These are phyloP conservation scores for Pezicula radicicola DNA, from an alignment of 2,329 filamentous ascomycete species.

Conservation along the genomic window DNA sequence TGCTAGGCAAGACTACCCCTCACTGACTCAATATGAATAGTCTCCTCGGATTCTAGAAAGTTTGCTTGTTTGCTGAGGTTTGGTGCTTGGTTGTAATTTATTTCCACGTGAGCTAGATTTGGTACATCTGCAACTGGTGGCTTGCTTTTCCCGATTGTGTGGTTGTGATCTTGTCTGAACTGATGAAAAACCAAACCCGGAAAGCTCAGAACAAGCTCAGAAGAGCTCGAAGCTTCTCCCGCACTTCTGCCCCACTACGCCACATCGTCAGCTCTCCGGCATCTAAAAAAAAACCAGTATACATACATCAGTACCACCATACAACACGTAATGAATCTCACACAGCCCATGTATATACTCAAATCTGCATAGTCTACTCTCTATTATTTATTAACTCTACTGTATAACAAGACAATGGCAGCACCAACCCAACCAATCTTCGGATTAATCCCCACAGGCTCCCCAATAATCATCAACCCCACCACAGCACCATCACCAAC, in stretches of 20 bases:
- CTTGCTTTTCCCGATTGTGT: no score
- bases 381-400: no score
- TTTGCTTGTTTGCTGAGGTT: background rate
- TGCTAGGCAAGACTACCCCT: no score
- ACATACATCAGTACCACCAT: no score
- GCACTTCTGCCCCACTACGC: background rate
- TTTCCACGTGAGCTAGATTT: no score
- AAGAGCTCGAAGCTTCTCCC: no score
- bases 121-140: no score
- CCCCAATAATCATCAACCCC: constrained; percentile 52
- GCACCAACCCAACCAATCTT: constrained; percentile 22
- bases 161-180: no score
- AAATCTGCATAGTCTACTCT: constrained; percentile 7
- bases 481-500: constrained; percentile 49
- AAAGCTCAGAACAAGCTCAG: no score
- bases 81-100: background rate
- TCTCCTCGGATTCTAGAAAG: background rate
- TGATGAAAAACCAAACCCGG: no score
- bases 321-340: background rate
- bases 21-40: no score
- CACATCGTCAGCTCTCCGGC: background rate
- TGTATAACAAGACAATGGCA: background rate
- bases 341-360: background rate
- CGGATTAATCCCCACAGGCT: constrained; percentile 51
- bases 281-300: no score